phyloP scores from a whole-genome alignment of 1,284 basidiomycete genomes.

The Trichosporon sp. region DNA sequence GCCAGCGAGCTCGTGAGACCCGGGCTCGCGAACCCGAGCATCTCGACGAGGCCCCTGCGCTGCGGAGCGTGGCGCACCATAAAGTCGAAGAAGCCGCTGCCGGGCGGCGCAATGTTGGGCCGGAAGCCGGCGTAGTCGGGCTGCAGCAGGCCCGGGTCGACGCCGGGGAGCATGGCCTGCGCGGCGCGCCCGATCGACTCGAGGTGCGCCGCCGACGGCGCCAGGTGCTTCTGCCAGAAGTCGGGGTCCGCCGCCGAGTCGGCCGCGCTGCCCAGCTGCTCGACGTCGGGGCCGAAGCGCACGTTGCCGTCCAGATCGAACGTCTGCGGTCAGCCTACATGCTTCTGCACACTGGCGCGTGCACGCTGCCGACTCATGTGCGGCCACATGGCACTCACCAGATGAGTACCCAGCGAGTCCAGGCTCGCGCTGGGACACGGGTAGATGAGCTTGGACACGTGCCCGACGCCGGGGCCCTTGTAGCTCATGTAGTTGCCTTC shows the following conservation, averaged over 20 bases:
- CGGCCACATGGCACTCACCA: conserved; percentile 46
- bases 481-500: conserved; percentile 78
- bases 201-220: conserved; percentile 63
- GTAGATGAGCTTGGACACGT: conserved; percentile 76
- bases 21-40: conserved; percentile 56
- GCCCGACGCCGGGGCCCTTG: conserved; percentile 63
- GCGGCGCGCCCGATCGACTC: conserved; percentile 62
- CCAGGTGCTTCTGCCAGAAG: conserved; percentile 70
- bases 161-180: conserved; percentile 64
- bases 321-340: conserved; percentile 53
- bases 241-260: conserved; percentile 57
- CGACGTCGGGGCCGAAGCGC: conserved; percentile 88
- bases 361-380: too few species aligned
- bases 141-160: conserved; percentile 62
- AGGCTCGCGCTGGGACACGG: conserved; percentile 67
- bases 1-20: conserved; percentile 55
- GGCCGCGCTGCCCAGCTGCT: conserved; percentile 66
- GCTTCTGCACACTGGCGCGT: neutral
- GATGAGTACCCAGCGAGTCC: conserved; percentile 78
- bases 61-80: conserved; percentile 44
- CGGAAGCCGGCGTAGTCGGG: conserved; percentile 90
- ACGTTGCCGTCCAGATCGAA: conserved; percentile 82
- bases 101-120: conserved; percentile 76
- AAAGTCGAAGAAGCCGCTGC: conserved; percentile 80
- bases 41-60: conserved; percentile 46